Evolutionary conservation across 345 rosid species (phyloP), one percentile per base, ranked within the genome.

Genomic region (Euphorbia lathyris): DNA sequence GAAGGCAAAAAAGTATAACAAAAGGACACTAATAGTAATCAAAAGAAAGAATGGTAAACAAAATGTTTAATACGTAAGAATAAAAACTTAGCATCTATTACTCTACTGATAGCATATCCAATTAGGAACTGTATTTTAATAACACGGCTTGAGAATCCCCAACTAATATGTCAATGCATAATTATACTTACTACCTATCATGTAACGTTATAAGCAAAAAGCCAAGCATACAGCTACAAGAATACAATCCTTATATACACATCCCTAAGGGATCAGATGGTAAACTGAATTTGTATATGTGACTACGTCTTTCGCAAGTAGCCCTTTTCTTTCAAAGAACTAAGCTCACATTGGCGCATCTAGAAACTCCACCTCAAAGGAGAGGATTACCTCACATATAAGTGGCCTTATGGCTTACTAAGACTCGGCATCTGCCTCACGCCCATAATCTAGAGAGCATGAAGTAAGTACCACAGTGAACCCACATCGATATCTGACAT

Each of bases 1-100:
- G 60, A 71, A 64, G 60, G 27, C 57, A 69, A 9, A 36, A 12
- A 27, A 43, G 71, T 20, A 70, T 22, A 53, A 32, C 45, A 58
- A 50, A 53, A 3, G 58, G 62, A 17, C 13, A 29, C 38, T 42
- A 22, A 38, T 19, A 4, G 16, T 0, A 63, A 59, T 14, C 12
- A 17, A 40, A 73, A 5, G 27, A 68, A 32, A 25, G 52, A 26
- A 63, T 30, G 14, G 48, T 9, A 69, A 9, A 20, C 57, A 9
- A 8, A 48, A 19, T 53, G 3, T 13, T 8, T 9, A 6, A 67
- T 34, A 19, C 9, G n/a, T 13, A 32, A 57, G 6, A 19, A 34
- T 34, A 51, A 69, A 68, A 55, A 19, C 47, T 20, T 8, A 48
- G 27, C 17, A 59, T 55, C 62, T 13, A 42, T 27, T 48, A 11